Conservation (phyloP, 192 early-diverging fungal species). For the Bifiguratus adelaidae region DNA sequence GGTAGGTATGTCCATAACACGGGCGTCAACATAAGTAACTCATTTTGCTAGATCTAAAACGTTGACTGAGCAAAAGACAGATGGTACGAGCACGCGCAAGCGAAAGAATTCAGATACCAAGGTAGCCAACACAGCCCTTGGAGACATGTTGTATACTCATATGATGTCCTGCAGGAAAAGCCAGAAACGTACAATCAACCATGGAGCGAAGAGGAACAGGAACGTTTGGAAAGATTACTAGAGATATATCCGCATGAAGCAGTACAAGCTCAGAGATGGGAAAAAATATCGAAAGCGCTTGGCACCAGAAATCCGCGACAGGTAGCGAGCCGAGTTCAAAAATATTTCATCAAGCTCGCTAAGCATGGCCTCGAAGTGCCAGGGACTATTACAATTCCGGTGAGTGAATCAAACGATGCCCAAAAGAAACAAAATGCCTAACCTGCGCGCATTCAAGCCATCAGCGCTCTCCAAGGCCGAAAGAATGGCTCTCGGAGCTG, state of each 20-base stretch:
- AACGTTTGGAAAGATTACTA: conserved; percentile 44
- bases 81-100: no score
- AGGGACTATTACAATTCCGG: conserved; percentile 46
- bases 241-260: conserved; percentile 59
- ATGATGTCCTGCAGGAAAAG: no score
- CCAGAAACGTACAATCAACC: conserved; percentile 50
- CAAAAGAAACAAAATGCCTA: background rate
- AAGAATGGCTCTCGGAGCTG: background rate
- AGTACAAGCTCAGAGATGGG: conserved; percentile 52
- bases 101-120: no score
- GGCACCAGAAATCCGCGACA: conserved; percentile 62
- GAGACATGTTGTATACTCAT: no score
- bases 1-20: no score
- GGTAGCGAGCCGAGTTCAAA: conserved; percentile 69
- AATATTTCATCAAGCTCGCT: conserved; percentile 72
- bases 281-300: conserved; percentile 60
- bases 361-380: conserved; percentile 62
- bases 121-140: no score
- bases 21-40: no score
- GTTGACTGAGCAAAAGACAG: no score
- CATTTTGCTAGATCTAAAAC: no score
- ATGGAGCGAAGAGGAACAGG: conserved; percentile 62
- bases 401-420: conserved; percentile 9
- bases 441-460: background rate
- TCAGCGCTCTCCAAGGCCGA: background rate